Evolutionary conservation across 2,329 filamentous ascomycete genomes (phyloP).

Genomic region (Chalaropsis ovoidea): DNA sequence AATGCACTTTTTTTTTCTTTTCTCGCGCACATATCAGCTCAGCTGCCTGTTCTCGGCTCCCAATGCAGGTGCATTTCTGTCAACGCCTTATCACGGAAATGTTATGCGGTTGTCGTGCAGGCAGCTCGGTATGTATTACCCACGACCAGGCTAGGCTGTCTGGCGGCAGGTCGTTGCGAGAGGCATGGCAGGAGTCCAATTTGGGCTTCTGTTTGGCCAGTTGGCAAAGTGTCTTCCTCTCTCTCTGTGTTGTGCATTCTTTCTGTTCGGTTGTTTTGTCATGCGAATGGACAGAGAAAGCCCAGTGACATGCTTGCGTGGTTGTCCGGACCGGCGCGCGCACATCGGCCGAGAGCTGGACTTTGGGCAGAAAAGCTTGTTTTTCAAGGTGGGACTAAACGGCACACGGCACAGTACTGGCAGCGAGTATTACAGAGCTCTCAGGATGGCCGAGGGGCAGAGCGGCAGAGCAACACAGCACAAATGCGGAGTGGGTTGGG

Average conservation of each 20-base stretch:
- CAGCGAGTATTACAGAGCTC: too few relatives aligned
- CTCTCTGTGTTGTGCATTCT: not conserved
- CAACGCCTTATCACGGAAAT: not conserved
- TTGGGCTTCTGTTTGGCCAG: too few relatives aligned
- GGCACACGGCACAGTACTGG: not conserved
- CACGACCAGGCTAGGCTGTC: too few relatives aligned
- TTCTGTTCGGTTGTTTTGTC: not conserved
- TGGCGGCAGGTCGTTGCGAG: too few relatives aligned
- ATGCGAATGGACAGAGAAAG: too few relatives aligned
- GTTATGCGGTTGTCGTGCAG: not conserved
- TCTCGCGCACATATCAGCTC: too few relatives aligned
- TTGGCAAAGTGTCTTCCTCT: too few relatives aligned
- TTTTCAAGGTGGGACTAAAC: not conserved
- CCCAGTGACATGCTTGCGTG: not conserved
- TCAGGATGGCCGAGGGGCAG: not conserved
- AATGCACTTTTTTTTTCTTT: not conserved
- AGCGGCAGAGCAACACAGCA: not conserved
- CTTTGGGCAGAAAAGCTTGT: not conserved
- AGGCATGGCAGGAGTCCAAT: too few relatives aligned
- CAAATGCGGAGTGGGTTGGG: constrained; percentile 5
- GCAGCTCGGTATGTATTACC: too few relatives aligned
- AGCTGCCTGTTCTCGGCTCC: too few relatives aligned
- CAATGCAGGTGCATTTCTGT: not conserved
- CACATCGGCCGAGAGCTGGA: not conserved
- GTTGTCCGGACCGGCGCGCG: not conserved